These are phyloP conservation scores for Fusarium marasasianum DNA, from an alignment of 2,329 filamentous ascomycete genomes.

Conservation along the genomic window DNA sequence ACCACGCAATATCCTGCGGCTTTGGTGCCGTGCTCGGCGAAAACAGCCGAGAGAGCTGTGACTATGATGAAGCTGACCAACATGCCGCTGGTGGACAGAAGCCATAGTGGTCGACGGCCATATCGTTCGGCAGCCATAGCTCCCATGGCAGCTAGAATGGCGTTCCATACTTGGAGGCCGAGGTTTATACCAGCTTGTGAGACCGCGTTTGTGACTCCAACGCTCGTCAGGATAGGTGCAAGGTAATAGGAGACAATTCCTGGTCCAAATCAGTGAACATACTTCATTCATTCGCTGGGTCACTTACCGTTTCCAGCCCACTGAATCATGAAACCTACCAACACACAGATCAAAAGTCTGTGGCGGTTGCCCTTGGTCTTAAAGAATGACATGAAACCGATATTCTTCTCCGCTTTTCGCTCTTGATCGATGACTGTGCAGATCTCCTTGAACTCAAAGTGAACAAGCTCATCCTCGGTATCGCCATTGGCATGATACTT, in stretches of 20 bases:
- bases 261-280: not conserved
- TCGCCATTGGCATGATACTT: slow-evolving; percentile 62
- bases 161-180: slow-evolving; percentile 22
- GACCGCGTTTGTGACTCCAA: slow-evolving; percentile 14
- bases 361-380: slow-evolving; percentile 45
- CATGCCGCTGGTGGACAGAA: slow-evolving; percentile 15
- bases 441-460: slow-evolving; percentile 61
- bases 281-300: accelerated
- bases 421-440: slow-evolving; percentile 58
- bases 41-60: slow-evolving; percentile 11
- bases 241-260: slow-evolving; percentile 31
- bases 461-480: slow-evolving; percentile 53
- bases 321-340: slow-evolving; percentile 32
- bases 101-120: slow-evolving; percentile 14
- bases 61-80: slow-evolving; percentile 12
- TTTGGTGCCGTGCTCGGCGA: not conserved
- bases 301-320: slow-evolving; percentile 30
- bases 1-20: slow-evolving; percentile 13
- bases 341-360: slow-evolving; percentile 28
- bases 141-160: slow-evolving; percentile 1
- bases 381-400: slow-evolving; percentile 54
- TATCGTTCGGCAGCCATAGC: slow-evolving; percentile 19
- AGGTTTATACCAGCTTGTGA: slow-evolving; percentile 19
- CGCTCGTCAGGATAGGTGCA: slow-evolving; percentile 2
- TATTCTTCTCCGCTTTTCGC: slow-evolving; percentile 45